A percentile compares a stretch with the other conserved stretches of the same genome.
These are phyloP conservation scores for Eremochloa ophiuroides DNA, from an alignment of 176 grass and related monocot genomes.

Conservation along the genomic window DNA sequence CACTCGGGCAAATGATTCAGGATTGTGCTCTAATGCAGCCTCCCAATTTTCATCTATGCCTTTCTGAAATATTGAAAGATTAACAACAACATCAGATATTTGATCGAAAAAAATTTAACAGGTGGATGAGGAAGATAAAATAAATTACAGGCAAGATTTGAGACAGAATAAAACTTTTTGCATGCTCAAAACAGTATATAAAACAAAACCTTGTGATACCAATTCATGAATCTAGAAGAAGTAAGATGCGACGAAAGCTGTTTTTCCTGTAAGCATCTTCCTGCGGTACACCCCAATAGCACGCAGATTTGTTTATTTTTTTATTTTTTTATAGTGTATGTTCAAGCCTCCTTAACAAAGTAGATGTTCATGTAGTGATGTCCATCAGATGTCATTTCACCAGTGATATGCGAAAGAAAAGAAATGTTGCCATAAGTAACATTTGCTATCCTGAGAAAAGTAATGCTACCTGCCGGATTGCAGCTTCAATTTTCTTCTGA, in stretches of 20 bases:
- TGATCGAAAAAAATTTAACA: slow-evolving; percentile 26
- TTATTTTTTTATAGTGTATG: background rate
- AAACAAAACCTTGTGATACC: background rate
- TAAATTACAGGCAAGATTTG: background rate
- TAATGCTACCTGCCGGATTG: slow-evolving; percentile 77
- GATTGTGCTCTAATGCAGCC: slow-evolving; percentile 95
- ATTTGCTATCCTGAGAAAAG: slow-evolving; percentile 20
- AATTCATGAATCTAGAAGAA: slow-evolving; percentile 11
- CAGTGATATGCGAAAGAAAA: background rate
- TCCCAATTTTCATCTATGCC: slow-evolving; percentile 99
- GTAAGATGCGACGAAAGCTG: slow-evolving; percentile 1
- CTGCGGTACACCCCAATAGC: background rate
- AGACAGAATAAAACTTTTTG: slow-evolving; percentile 19
- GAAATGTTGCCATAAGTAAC: background rate
- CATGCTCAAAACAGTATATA: background rate
- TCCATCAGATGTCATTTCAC: slow-evolving; percentile 13
- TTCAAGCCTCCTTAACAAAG: background rate
- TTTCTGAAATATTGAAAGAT: slow-evolving; percentile 65
- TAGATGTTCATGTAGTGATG: background rate
- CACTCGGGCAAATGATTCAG: slow-evolving; percentile 98
- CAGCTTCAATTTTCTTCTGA: slow-evolving; percentile 98
- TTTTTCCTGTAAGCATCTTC: background rate
- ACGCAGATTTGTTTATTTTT: background rate
- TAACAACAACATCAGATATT: background rate
- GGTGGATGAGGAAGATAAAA: background rate